Evolutionary conservation across 148 eudicot genomes (phyloP).

Genomic region (Chenopodium suecicum): DNA sequence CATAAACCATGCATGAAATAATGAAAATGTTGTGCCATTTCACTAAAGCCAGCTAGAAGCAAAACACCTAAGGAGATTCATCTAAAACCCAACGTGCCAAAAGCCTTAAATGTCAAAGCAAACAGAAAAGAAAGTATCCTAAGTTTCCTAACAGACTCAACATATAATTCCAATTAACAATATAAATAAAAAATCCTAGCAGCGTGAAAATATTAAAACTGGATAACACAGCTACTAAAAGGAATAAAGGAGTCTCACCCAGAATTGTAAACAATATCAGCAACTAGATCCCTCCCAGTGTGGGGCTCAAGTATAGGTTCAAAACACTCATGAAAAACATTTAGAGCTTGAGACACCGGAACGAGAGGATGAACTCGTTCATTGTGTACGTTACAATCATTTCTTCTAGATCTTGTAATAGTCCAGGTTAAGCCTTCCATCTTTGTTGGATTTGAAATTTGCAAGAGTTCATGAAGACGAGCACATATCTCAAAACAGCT

Average conservation of each 20-base stretch:
- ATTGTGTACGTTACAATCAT: conserved; percentile 43
- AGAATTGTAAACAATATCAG: conserved; percentile 54
- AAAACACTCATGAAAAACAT: conserved; percentile 51
- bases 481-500: conserved; percentile 52
- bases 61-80: too few relatives aligned
- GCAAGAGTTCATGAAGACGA: conserved; percentile 45
- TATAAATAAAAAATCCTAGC: not conserved
- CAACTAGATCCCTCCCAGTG: conserved; percentile 47
- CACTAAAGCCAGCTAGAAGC: not conserved
- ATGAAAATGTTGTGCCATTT: not conserved
- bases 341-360: conserved; percentile 43
- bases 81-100: not conserved
- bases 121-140: conserved; percentile 3
- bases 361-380: conserved; percentile 42
- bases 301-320: conserved; percentile 50
- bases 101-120: not conserved
- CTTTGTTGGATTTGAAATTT: conserved; percentile 36
- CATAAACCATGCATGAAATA: not conserved
- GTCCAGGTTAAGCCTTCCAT: conserved; percentile 48
- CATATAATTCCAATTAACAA: not conserved
- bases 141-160: not conserved
- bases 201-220: not conserved
- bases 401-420: conserved; percentile 49
- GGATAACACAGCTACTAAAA: not conserved
- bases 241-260: conserved; percentile 36